Percentiles rank a stretch among this genome's conserved stretches.
phyloP scores from a whole-genome alignment of 1,284 basidiomycete genomes.

The Ceratorhiza oryzae-sativae region DNA sequence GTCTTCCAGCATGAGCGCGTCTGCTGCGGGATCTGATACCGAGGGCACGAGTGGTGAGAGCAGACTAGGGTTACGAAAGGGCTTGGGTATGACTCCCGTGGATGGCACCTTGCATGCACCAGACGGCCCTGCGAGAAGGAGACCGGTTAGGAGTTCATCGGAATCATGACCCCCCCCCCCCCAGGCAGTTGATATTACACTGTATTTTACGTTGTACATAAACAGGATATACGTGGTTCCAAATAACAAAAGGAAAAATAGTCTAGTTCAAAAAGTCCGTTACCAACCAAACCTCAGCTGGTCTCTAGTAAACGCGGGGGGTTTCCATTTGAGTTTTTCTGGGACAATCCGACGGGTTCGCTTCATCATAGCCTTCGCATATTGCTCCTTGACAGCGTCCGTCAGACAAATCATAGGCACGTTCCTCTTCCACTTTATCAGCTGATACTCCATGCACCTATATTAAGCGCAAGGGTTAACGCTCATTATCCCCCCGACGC shows the following conservation, averaged over 20 bases:
- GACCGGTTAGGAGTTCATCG: conserved; percentile 7
- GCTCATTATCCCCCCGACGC: conserved; percentile 43
- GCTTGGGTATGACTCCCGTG: conserved; percentile 40
- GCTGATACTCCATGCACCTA: conserved; percentile 91
- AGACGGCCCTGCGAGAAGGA: conserved; percentile 13
- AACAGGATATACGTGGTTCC: conserved; percentile 10
- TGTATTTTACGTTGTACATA: conserved; percentile 31
- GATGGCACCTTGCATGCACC: conserved; percentile 13
- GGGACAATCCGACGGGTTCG: conserved; percentile 81
- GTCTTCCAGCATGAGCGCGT: conserved; percentile 34
- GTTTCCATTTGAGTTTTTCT: conserved; percentile 89
- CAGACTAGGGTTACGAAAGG: conserved; percentile 9
- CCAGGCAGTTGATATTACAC: conserved; percentile 14
- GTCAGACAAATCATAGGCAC: conserved; percentile 94
- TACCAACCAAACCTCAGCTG: conserved; percentile 90
- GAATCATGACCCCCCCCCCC: conserved; percentile 15
- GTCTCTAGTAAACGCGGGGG: conserved; percentile 88
- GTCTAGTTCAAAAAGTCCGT: conserved; percentile 27
- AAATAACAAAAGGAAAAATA: background rate
- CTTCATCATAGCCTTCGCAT: conserved; percentile 86
- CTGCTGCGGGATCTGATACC: conserved; percentile 36
- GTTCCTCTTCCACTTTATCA: conserved; percentile 97
- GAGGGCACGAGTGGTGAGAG: conserved; percentile 31
- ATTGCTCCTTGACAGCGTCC: conserved; percentile 89
- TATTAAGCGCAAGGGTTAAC: conserved; percentile 11